Evolutionary conservation across 148 eudicot genomes (phyloP), one percentile per base, ranked within the genome.

Genomic region (Linanthus parryae): DNA sequence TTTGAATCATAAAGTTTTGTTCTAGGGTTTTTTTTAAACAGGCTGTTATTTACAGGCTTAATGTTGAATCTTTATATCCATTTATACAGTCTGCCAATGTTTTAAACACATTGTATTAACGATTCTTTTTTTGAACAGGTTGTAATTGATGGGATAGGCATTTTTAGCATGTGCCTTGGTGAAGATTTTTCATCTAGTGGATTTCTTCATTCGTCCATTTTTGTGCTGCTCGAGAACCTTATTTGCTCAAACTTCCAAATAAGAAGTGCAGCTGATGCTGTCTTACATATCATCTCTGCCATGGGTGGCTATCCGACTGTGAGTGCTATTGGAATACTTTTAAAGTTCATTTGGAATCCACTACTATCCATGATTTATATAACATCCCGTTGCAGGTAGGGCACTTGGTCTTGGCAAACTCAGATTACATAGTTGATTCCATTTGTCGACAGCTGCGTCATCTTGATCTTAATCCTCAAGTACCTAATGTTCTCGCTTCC

Each of bases 351-450:
- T n/a, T n/a, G n/a, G n/a, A n/a, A n/a, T n/a, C n/a, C n/a, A n/a
- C n/a, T n/a, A n/a, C n/a, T n/a, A n/a, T n/a, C n/a, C n/a, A n/a
- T n/a, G n/a, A n/a, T n/a, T n/a, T n/a, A 15, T 17, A 57, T 24
- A 16, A 30, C 55, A 29, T 54, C 36, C 16, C 63, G 37, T 35
- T 64, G 69, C 94, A 91, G 98, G 95, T 83, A 43, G 98, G 95
- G 28, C 83, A 81, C 74, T 69, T 91, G 42, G 94, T 91, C 52
- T 63, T 91, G 62, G 76, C 63, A 71, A 91, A 86, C 76, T 73
- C 98, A 58, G 98, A 91, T 73, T 91, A 91, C 64, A 65, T 86
- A 18, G 79, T 91, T 39, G 98, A 91, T 73, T 83, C 94, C 43
- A 67, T 91, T 50, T 86, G 95, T 49, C 83, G 84, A 48, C 94